Evolutionary conservation across 2,329 filamentous ascomycete species (phyloP), one percentile per base, ranked within the genome.

Genomic region (Allantophomopsis cytisporea): DNA sequence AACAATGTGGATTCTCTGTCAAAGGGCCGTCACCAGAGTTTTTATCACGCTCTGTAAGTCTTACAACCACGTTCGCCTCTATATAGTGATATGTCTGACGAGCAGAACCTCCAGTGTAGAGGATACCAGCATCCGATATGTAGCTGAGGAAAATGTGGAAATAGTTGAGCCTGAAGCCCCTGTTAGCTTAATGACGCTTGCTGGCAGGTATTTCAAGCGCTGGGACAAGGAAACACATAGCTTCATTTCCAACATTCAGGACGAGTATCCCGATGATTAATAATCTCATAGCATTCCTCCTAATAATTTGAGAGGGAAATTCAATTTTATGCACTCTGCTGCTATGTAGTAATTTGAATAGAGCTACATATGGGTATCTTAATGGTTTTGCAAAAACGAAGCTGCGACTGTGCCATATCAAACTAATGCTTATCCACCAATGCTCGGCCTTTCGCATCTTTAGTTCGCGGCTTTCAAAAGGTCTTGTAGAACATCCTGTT

Each of bases 181-280:
- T 0, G 60, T 70, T n/a, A 60, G 71, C 17, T 65, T 93, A 45
- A 70, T 85, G 53, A 66, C 67, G 35, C 60, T 83, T 47, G 85
- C 87, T 3, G 91, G 91, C 1, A 81, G 80, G 50, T 85, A 84
- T 58, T 96, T 98, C 59, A 93, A 85, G 59, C 69, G 86, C 33
- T 96, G 87, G 68, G 84, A 95, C 58, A 53, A 57, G 4, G 63
- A 62, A 28, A 66, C 60, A 0, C 75, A 75, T 47, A 66, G 61
- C 4, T 98, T 96, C 61, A 69, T 94, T 23, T 94, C 86, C 50
- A 96, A 95, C 57, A 66, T 83, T 39, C 61, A 62, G 49, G 84
- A 93, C 50, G 77, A 88, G 52, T 95, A 87, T 58, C 89, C 89
- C 1, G 82, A 94, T 54, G 85, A 93, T 59, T 94, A 48, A 46